These are phyloP conservation scores for Hymenoscyphus linearis DNA, from an alignment of 2,329 filamentous ascomycete genomes.

Conservation along the genomic window DNA sequence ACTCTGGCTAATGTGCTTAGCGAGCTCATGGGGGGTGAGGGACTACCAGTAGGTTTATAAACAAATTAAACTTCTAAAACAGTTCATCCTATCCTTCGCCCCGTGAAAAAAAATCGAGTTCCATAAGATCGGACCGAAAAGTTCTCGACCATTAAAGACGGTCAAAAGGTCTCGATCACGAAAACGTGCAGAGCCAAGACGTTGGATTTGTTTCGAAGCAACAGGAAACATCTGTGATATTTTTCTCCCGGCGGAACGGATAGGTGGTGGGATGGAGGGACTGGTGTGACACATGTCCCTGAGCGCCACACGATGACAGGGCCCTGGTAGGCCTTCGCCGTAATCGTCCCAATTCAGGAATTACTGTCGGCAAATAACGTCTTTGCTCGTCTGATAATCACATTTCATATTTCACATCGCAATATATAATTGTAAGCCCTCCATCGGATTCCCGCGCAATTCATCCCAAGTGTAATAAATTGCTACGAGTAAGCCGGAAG, in stretches of 20 bases:
- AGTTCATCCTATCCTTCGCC: neutral
- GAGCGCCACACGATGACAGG: neutral
- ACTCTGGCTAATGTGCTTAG: neutral
- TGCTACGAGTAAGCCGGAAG: neutral
- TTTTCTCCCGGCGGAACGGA: neutral
- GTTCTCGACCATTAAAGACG: neutral
- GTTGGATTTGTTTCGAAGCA: neutral
- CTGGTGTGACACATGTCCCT: neutral
- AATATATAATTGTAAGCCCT: neutral
- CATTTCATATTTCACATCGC: neutral
- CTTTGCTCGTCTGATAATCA: neutral
- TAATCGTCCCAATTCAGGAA: neutral
- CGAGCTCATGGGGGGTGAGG: neutral
- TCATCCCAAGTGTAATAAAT: neutral
- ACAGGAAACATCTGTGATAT: neutral
- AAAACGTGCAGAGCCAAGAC: neutral
- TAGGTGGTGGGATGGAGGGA: neutral
- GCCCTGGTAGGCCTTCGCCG: neutral
- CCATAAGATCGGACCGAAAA: neutral
- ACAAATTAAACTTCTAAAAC: neutral
- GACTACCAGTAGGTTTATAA: neutral
- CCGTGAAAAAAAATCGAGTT: neutral
- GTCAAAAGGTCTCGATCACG: neutral
- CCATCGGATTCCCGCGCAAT: neutral
- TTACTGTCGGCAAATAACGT: neutral